phyloP scores from a whole-genome alignment of 352 stramenopile species.

The Pythium folliculosum region DNA sequence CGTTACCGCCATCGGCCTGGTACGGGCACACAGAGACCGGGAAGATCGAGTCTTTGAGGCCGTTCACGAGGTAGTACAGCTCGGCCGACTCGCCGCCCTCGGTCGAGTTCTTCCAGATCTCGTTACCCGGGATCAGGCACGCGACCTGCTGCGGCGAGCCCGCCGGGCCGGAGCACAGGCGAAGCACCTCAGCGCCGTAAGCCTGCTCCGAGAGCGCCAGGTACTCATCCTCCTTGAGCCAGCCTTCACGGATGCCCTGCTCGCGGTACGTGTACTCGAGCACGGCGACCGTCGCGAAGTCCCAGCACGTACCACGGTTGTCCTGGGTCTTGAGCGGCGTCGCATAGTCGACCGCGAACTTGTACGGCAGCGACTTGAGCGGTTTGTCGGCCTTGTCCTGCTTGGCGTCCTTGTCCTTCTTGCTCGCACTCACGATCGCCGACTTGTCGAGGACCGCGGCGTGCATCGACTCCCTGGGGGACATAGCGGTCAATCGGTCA shows the following conservation, averaged over 20 bases:
- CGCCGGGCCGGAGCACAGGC: constrained; percentile 48
- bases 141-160: constrained; percentile 58
- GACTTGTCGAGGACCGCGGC: constrained; percentile 32
- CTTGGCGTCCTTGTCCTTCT: constrained; percentile 13
- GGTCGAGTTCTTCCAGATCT: constrained; percentile 69
- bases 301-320: constrained; percentile 68
- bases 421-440: constrained; percentile 28
- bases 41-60: constrained; percentile 55
- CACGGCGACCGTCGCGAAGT: constrained; percentile 63
- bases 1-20: constrained; percentile 39
- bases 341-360: constrained; percentile 55
- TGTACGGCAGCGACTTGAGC: constrained; percentile 39
- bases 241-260: constrained; percentile 54
- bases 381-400: neutral
- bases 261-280: constrained; percentile 70
- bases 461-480: constrained; percentile 50
- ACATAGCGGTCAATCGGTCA: neutral
- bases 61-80: constrained; percentile 58
- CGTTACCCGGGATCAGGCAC: constrained; percentile 61
- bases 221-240: constrained; percentile 55
- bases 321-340: constrained; percentile 75
- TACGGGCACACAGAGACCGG: constrained; percentile 55
- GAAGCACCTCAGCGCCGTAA: constrained; percentile 61
- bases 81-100: constrained; percentile 50
- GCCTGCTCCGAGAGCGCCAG: constrained; percentile 66